phyloP scores from a whole-genome alignment of 192 early-diverging fungal genomes.

The Glomus cerebriforme region DNA sequence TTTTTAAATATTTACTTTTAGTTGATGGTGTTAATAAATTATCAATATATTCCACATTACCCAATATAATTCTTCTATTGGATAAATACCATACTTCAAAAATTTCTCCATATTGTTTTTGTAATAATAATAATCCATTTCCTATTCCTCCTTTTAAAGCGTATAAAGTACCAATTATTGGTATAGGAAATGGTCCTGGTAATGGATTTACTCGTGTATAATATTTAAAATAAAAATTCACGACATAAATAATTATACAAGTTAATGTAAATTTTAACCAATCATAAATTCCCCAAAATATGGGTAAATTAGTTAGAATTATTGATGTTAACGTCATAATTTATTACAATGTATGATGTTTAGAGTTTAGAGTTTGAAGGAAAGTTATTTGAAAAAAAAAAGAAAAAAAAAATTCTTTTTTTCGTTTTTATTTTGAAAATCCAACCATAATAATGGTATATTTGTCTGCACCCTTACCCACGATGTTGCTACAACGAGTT shows the following conservation, averaged over 20 bases:
- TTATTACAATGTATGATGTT: too few relatives aligned
- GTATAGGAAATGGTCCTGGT: background rate
- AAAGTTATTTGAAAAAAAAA: too few relatives aligned
- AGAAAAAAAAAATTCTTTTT: too few relatives aligned
- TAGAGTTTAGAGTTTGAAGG: too few relatives aligned
- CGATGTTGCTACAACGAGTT: too few relatives aligned
- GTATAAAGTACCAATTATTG: background rate
- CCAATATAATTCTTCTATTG: background rate
- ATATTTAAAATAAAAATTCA: background rate
- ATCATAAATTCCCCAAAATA: too few relatives aligned
- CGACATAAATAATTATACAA: background rate
- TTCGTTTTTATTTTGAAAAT: too few relatives aligned
- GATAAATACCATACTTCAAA: background rate
- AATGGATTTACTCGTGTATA: background rate
- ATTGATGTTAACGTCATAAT: too few relatives aligned
- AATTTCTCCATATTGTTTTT: background rate
- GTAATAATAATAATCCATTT: background rate
- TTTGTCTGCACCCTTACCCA: too few relatives aligned
- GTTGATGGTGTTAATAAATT: background rate
- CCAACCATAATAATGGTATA: too few relatives aligned
- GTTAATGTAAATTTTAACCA: too few relatives aligned
- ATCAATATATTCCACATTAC: background rate
- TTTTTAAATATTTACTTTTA: background rate
- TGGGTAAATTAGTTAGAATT: too few relatives aligned
- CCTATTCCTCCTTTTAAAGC: background rate